Conservation (phyloP, 352 stramenopile species). For the Elongisporangium prolatum region DNA sequence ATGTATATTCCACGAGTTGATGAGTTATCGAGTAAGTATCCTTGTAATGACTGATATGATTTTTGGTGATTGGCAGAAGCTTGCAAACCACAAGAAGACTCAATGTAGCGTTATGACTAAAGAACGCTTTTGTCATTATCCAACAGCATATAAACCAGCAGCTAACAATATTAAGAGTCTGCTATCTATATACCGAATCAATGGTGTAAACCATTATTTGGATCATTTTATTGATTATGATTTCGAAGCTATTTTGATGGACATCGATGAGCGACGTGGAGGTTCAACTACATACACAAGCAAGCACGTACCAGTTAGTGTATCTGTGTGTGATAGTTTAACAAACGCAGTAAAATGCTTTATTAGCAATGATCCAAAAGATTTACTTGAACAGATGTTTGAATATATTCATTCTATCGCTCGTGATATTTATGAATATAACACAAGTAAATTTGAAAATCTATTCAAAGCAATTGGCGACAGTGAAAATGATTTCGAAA, state of each 20-base stretch:
- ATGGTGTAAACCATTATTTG: slow-evolving; percentile 15
- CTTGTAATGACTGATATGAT: background rate
- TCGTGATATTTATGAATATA: slow-evolving; percentile 2
- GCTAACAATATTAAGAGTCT: slow-evolving; percentile 9
- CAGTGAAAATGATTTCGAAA: too few species aligned
- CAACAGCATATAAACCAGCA: slow-evolving; percentile 10
- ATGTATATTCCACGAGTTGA: slow-evolving; percentile 3
- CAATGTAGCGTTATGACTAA: background rate
- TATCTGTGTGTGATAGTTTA: slow-evolving; percentile 11
- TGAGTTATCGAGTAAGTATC: background rate
- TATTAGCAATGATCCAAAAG: slow-evolving; percentile 3
- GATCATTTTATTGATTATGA: slow-evolving; percentile 12
- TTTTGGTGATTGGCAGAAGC: background rate
- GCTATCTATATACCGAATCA: slow-evolving; percentile 12
- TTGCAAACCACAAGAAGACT: background rate
- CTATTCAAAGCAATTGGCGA: too few species aligned
- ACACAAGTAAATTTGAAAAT: too few species aligned
- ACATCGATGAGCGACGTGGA: slow-evolving; percentile 6
- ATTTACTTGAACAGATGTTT: slow-evolving; percentile 5
- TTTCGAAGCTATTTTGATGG: background rate
- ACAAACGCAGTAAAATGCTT: slow-evolving; percentile 4
- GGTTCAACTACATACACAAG: slow-evolving; percentile 5
- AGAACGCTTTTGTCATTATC: slow-evolving; percentile 3
- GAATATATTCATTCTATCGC: slow-evolving; percentile 3
- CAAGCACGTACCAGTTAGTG: slow-evolving; percentile 5